Base-by-base conservation (phyloP, 495 filamentous ascomycete species). In the Penicillium cosmopolitanum region DNA sequence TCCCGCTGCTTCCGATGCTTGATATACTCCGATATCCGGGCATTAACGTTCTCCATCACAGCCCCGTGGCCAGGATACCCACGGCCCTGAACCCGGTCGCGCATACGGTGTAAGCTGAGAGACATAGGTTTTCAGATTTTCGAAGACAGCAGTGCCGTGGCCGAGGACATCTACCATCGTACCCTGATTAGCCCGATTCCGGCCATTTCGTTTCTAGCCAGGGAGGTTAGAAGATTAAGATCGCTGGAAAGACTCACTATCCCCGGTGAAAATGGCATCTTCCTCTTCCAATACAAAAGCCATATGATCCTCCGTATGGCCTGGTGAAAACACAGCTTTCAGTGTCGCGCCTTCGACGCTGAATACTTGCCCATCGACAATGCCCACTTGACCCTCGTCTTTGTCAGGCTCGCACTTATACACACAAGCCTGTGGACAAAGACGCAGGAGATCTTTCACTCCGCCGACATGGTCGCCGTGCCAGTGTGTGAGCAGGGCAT, bases 101-200 rank as follows among this genome's bases (percentile, higher is more conserved):
- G 75, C 91, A 97, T 96, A 56, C 78, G 79, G 53, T 87, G 77
- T 13, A 98, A 72, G 51, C 86, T 92, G n/a, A n/a, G 66, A 62
- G 57, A 97, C 74, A 67, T 97, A 98, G 4, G 74, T 75, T 6
- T 71, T 73, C 2, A 97, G 79, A 57, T 96, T 87, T 73, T 96
- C 92, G 67, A 97, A 97, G 12, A 97, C 93, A 31, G 90, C 86
- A 4, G 95, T 97, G 2, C 95, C 95, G 57, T 97, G 92, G 1
- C 95, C 95, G 4, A 98, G 82, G 33, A 98, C 91, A 64, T 95
- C 78, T 80, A 52, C 51, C 3, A 9, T n/a, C 28, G 8, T 31
- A 9, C 28, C 28, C 28, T 31, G 5, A 13, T 38, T n/a, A 38
- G 36, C 36, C 11, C 36, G 36, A 38, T n/a, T n/a, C 12, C 36